Evolutionary conservation across 805 yeast species (phyloP), one percentile per base, ranked within the genome.

Genomic region (Candida manassasensis): DNA sequence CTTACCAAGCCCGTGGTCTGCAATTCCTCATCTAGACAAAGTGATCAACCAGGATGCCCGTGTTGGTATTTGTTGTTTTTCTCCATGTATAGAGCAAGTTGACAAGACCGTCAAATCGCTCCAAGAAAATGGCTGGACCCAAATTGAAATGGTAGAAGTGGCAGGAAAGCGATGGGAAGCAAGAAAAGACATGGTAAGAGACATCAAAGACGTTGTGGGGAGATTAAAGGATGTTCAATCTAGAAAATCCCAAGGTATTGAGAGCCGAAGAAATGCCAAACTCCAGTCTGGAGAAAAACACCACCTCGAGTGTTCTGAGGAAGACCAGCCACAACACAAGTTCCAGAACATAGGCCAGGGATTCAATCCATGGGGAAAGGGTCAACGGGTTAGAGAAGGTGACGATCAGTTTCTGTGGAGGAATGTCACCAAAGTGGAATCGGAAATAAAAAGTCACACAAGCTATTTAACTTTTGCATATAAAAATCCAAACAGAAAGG

Each of bases 21-120:
- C 98, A 4, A 83, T 93, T 35, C 86, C 87, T 5, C 81, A 83
- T 57, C 61, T 90, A 30, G 61, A 68, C 9, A 47, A 52, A 21
- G 94, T 84, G 1, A 70, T 84, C 11, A 62, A 83, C 6, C 56
- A 63, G 6, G 61, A 61, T 13, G 65, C 69, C 37, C 67, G 69
- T 18, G 84, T 79, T 15, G 79, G 84, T 3, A 72, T 93, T 36
- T 93, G 99, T 61, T 93, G 98, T 59, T 93, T 93, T 54, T 85
- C 95, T 26, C 99, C 99, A 7, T 93, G 99, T 59, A 84, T 93
- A 32, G 99, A 93, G 61, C 99, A 93, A 63, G 98, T 93, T 3
- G 82, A 82, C 39, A 81, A 84, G 53, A 85, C 97, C 0, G 78
- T 90, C 9, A 81, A 76, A 44, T 81, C 84, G 0, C 63, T 93